These are phyloP conservation scores for Basidiobolus heterosporus DNA, from an alignment of 371 early-diverging fungal species.

Conservation along the genomic window DNA sequence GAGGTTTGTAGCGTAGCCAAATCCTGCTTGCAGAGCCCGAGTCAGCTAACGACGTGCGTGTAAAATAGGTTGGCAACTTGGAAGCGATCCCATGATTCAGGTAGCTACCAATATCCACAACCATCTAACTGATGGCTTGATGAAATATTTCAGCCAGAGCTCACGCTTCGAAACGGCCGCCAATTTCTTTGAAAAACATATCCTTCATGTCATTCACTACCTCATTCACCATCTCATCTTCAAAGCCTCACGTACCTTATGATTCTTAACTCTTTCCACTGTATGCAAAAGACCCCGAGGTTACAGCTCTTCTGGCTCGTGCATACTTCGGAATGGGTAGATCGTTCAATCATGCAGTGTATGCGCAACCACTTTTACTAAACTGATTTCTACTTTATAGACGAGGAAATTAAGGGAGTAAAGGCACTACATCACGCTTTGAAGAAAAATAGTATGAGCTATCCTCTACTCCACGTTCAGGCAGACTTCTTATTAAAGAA, in stretches of 20 bases:
- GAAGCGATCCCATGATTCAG: slow-evolving; percentile 83
- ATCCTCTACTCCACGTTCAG: slow-evolving; percentile 68
- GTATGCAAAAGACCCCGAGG: slow-evolving; percentile 68
- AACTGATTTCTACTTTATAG: slow-evolving; percentile 10
- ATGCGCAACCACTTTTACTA: neutral
- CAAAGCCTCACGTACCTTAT: neutral
- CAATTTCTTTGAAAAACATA: slow-evolving; percentile 50
- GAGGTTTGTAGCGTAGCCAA: slow-evolving; percentile 32
- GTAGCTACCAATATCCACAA: slow-evolving; percentile 75
- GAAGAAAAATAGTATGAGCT: slow-evolving; percentile 60
- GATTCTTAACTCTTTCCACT: slow-evolving; percentile 20
- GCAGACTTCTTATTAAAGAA: slow-evolving; percentile 67
- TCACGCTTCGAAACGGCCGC: slow-evolving; percentile 63
- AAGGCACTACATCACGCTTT: slow-evolving; percentile 64
- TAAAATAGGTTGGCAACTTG: slow-evolving; percentile 73
- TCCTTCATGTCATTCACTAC: slow-evolving; percentile 7
- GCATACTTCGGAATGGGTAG: slow-evolving; percentile 48
- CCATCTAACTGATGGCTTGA: slow-evolving; percentile 61
- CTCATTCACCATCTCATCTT: neutral
- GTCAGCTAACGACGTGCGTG: neutral
- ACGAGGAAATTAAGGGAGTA: slow-evolving; percentile 82
- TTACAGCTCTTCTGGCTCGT: slow-evolving; percentile 68
- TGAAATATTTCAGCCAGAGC: slow-evolving; percentile 73
- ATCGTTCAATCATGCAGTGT: neutral
- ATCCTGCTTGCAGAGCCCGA: neutral